Percentiles rank a stretch among this genome's conserved stretches.
These are phyloP conservation scores for Lodderomyces jiufengensis DNA, from an alignment of 1,139 yeast genomes.

Conservation along the genomic window DNA sequence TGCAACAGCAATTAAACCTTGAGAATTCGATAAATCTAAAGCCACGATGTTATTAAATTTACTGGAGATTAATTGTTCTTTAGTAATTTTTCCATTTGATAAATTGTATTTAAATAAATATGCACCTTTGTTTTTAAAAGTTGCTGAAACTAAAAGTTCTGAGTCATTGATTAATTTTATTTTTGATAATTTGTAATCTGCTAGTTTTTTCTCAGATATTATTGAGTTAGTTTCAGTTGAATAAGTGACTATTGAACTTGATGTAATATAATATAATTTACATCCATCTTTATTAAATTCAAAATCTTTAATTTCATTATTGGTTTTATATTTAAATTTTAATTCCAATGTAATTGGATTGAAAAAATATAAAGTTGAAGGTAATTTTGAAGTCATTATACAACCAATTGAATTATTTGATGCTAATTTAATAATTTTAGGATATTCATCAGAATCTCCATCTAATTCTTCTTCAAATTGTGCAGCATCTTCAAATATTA, in stretches of 20 bases:
- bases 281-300: slow-evolving; percentile 43
- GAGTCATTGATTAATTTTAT: slow-evolving; percentile 55
- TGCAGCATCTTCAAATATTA: slow-evolving; percentile 57
- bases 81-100: slow-evolving; percentile 38
- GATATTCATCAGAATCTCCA: slow-evolving; percentile 49
- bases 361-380: slow-evolving; percentile 56
- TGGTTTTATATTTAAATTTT: slow-evolving; percentile 18
- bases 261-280: slow-evolving; percentile 55
- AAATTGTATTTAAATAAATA: slow-evolving; percentile 42
- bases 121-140: slow-evolving; percentile 38
- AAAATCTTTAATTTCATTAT: slow-evolving; percentile 26
- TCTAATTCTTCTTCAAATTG: slow-evolving; percentile 41
- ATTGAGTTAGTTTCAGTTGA: slow-evolving; percentile 44
- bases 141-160: slow-evolving; percentile 55
- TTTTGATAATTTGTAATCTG: slow-evolving; percentile 47
- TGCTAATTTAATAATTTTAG: slow-evolving; percentile 53
- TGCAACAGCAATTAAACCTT: slow-evolving; percentile 62
- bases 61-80: slow-evolving; percentile 43
- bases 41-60: slow-evolving; percentile 68
- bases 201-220: slow-evolving; percentile 28
- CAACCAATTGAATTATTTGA: slow-evolving; percentile 56
- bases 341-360: slow-evolving; percentile 53
- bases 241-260: slow-evolving; percentile 49
- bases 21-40: slow-evolving; percentile 47
- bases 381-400: slow-evolving; percentile 58